phyloP scores from a whole-genome alignment of 164 flowering plant species.

The Tinospora cordifolia region DNA sequence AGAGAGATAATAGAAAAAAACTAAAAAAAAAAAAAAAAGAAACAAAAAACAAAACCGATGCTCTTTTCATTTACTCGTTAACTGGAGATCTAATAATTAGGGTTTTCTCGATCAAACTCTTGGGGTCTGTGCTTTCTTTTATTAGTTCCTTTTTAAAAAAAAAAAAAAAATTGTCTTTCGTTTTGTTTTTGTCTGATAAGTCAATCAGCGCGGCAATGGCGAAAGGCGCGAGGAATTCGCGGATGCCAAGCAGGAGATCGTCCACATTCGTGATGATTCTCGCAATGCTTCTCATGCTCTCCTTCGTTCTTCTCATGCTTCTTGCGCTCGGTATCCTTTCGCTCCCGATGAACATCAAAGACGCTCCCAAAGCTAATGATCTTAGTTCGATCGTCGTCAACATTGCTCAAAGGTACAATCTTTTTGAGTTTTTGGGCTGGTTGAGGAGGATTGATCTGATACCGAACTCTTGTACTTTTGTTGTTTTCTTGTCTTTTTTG shows the following conservation, averaged over 20 bases:
- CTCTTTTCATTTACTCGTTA: too few relatives aligned
- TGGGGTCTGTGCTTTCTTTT: not conserved
- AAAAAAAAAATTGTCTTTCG: too few relatives aligned
- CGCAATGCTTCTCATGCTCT: constrained; percentile 48
- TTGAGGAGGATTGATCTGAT: not conserved
- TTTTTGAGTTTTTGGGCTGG: not conserved
- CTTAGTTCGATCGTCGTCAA: constrained; percentile 35
- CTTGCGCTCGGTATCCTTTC: constrained; percentile 57
- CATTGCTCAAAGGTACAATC: constrained; percentile 23
- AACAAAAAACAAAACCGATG: too few relatives aligned
- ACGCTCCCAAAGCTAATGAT: constrained; percentile 36
- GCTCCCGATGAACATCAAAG: constrained; percentile 29
- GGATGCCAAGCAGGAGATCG: constrained; percentile 32
- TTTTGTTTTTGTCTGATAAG: not conserved
- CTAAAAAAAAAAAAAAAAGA: too few relatives aligned
- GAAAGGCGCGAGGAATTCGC: constrained; percentile 39
- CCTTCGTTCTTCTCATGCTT: constrained; percentile 45
- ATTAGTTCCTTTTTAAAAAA: too few relatives aligned
- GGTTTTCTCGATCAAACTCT: not conserved
- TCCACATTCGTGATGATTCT: constrained; percentile 45
- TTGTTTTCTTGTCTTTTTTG: too few relatives aligned
- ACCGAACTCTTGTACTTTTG: constrained; percentile 1
- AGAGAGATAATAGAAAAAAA: too few relatives aligned
- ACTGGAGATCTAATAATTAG: not conserved
- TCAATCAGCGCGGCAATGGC: constrained; percentile 32